These are phyloP conservation scores for Ceratocystis harringtonii DNA, from an alignment of 2,329 filamentous ascomycete genomes.

Conservation along the genomic window DNA sequence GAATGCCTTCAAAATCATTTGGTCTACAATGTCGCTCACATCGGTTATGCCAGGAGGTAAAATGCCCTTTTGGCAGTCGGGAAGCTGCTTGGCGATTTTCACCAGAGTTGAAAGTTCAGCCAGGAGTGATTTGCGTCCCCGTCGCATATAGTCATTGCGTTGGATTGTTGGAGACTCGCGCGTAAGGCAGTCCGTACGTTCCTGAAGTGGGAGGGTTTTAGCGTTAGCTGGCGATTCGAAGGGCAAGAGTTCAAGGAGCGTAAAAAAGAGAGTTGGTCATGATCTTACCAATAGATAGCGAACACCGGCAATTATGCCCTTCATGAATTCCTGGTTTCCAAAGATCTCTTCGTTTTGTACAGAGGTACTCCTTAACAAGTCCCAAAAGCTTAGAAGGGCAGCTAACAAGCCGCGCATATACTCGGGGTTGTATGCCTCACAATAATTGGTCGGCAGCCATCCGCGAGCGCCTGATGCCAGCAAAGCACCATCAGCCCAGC, in stretches of 20 bases:
- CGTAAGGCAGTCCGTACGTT: conserved; percentile 75
- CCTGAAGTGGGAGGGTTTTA: conserved; percentile 34
- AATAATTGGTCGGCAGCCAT: conserved; percentile 97
- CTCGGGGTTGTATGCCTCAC: conserved; percentile 81
- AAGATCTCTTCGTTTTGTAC: conserved; percentile 66
- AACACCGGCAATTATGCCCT: conserved; percentile 84
- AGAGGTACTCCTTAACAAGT: conserved; percentile 64
- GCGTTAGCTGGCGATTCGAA: not conserved
- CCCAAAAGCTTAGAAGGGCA: conserved; percentile 83
- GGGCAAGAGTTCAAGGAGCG: not conserved
- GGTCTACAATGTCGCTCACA: conserved; percentile 67
- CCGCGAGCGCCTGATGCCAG: conserved; percentile 73
- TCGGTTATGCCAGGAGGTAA: conserved; percentile 26
- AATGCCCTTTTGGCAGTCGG: conserved; percentile 49
- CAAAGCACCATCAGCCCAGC: conserved; percentile 93
- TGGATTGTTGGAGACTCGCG: conserved; percentile 64
- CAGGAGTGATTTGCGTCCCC: conserved; percentile 71
- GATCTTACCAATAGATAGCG: conserved; percentile 67
- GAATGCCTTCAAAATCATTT: conserved; percentile 87
- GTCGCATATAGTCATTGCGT: conserved; percentile 58
- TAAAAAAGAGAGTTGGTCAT: not conserved
- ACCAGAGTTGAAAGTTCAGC: conserved; percentile 82
- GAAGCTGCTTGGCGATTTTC: conserved; percentile 72
- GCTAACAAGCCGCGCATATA: conserved; percentile 74
- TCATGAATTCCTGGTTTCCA: conserved; percentile 83